These are phyloP conservation scores for Hyphopichia khmerensis DNA, from an alignment of 1,139 yeast species.

Conservation along the genomic window DNA sequence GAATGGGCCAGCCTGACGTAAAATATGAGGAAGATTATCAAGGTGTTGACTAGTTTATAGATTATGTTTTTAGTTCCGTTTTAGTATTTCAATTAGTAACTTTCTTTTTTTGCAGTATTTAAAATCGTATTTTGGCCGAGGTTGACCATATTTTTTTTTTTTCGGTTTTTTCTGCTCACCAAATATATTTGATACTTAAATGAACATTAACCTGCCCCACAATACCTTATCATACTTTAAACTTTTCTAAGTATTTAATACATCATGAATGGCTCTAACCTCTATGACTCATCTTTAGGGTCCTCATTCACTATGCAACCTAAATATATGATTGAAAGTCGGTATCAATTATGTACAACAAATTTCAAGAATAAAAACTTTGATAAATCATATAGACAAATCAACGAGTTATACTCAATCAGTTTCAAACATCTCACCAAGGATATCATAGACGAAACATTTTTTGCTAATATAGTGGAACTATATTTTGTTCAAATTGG, in stretches of 20 bases:
- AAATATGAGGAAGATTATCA: slow-evolving; percentile 14
- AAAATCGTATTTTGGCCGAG: too few species aligned
- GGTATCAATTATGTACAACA: slow-evolving; percentile 39
- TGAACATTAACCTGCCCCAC: not conserved
- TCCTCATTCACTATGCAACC: slow-evolving; percentile 1
- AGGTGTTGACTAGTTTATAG: too few species aligned
- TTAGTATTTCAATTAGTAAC: too few species aligned
- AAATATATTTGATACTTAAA: not conserved
- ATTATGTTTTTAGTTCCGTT: too few species aligned
- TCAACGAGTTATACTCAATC: slow-evolving; percentile 21
- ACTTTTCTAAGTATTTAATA: not conserved
- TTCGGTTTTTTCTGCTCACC: not conserved
- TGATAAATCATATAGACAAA: slow-evolving; percentile 30
- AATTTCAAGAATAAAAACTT: slow-evolving; percentile 41
- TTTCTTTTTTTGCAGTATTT: not conserved
- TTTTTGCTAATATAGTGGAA: slow-evolving; percentile 33
- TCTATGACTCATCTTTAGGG: not conserved
- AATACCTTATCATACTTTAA: not conserved
- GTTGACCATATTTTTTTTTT: not conserved
- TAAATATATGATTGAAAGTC: slow-evolving; percentile 18
- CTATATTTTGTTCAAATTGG: slow-evolving; percentile 41
- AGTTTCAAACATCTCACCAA: slow-evolving; percentile 22
- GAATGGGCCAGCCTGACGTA: slow-evolving; percentile 7
- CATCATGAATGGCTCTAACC: not conserved
- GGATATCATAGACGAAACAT: slow-evolving; percentile 26